phyloP scores from a whole-genome alignment of 768 basidiomycete species.

The Tylopilus cervinicoccineus region DNA sequence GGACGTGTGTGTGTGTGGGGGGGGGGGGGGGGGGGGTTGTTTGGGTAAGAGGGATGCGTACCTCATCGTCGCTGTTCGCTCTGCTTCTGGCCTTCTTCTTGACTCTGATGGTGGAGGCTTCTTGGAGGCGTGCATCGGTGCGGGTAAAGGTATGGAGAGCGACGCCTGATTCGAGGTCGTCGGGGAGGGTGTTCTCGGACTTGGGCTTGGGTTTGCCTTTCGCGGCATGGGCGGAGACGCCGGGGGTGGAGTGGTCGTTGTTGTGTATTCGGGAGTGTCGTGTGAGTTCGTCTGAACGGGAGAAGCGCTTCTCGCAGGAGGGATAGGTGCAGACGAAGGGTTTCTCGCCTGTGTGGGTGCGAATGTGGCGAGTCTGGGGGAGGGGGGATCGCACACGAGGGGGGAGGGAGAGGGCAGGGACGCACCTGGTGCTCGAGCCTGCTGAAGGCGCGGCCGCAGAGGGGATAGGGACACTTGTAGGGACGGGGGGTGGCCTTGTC shows the following conservation, averaged over 20 bases:
- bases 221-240: conserved; percentile 18
- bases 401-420: conserved; percentile 11
- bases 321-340: conserved; percentile 91
- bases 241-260: conserved; percentile 42
- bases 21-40: no score
- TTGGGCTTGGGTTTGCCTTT: conserved; percentile 31
- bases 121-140: conserved; percentile 18
- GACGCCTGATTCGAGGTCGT: conserved; percentile 25
- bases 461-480: conserved; percentile 92
- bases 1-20: no score
- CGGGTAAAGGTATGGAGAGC: conserved; percentile 25
- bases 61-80: conserved; percentile 83
- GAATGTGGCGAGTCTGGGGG: conserved; percentile 88
- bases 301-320: conserved; percentile 97
- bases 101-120: conserved; percentile 34
- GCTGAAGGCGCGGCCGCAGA: conserved; percentile 94
- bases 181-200: conserved; percentile 19
- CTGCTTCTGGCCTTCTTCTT: conserved; percentile 80
- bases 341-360: conserved; percentile 98
- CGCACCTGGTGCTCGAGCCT: conserved; percentile 92
- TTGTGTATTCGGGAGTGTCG: conserved; percentile 93
- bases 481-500: conserved; percentile 59
- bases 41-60: conserved; percentile 34
- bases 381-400: conserved; percentile 16
- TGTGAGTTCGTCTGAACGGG: conserved; percentile 96